These are phyloP conservation scores for Phytophthora hybrid DNA, from an alignment of 352 stramenopile species.

Conservation along the genomic window DNA sequence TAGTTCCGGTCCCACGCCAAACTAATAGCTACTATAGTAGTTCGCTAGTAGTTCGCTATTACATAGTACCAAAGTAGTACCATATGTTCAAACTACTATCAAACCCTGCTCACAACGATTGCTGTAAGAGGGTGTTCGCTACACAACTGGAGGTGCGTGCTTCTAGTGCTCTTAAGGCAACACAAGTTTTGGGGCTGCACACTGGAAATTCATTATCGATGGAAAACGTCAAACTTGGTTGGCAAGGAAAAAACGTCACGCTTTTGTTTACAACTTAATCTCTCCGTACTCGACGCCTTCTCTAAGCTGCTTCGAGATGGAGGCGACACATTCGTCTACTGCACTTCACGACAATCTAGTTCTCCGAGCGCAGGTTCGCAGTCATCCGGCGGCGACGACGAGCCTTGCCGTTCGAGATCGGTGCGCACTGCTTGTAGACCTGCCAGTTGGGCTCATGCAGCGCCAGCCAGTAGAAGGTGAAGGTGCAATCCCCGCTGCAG, in stretches of 20 bases:
- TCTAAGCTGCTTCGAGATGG: constrained; percentile 3
- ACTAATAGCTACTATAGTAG: too few relatives aligned
- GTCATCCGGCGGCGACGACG: constrained; percentile 34
- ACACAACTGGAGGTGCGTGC: too few relatives aligned
- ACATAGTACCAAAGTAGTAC: too few relatives aligned
- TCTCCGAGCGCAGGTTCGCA: constrained; percentile 43
- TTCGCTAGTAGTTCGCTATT: too few relatives aligned
- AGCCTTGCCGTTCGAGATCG: constrained; percentile 40
- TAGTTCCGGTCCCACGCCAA: too few relatives aligned
- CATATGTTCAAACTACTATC: too few relatives aligned
- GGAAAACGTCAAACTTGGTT: too few relatives aligned
- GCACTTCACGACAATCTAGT: constrained; percentile 21
- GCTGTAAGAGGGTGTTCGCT: too few relatives aligned
- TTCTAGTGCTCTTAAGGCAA: too few relatives aligned
- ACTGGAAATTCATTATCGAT: too few relatives aligned
- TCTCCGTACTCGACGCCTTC: constrained; percentile 4
- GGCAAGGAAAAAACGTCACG: neutral
- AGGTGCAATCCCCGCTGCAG: constrained; percentile 56
- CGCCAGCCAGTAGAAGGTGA: constrained; percentile 73
- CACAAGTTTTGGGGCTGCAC: too few relatives aligned
- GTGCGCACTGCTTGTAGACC: constrained; percentile 60
- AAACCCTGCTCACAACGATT: too few relatives aligned
- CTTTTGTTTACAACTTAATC: neutral
- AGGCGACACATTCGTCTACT: constrained; percentile 6
- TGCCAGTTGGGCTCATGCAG: constrained; percentile 64